These are phyloP conservation scores for Aspergillus neoniger DNA, from an alignment of 2,329 filamentous ascomycete species.

Conservation along the genomic window DNA sequence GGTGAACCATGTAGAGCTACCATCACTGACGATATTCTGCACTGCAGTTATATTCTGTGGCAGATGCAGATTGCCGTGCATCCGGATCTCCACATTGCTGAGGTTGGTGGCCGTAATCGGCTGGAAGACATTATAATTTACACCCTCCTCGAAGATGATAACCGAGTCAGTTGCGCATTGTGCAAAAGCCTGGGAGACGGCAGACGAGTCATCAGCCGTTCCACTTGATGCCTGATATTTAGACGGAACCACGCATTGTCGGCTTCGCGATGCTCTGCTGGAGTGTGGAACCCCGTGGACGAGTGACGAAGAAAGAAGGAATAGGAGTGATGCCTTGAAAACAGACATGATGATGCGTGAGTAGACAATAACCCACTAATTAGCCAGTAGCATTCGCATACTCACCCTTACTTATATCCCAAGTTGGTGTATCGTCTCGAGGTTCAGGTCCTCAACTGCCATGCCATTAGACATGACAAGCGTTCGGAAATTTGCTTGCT, in stretches of 20 bases:
- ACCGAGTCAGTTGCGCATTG: slow-evolving; percentile 35
- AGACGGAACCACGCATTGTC: slow-evolving; percentile 26
- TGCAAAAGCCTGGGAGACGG: slow-evolving; percentile 40
- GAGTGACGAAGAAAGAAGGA: not conserved
- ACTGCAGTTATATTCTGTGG: slow-evolving; percentile 43
- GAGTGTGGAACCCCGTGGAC: not conserved
- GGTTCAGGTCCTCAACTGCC: not conserved
- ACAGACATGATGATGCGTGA: not conserved
- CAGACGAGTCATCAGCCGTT: slow-evolving; percentile 43
- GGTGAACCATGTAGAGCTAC: slow-evolving; percentile 41
- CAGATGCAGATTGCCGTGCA: slow-evolving; percentile 49
- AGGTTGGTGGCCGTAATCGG: slow-evolving; percentile 45
- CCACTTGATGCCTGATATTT: slow-evolving; percentile 36
- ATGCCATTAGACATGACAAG: not conserved
- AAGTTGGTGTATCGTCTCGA: not conserved
- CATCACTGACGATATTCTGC: slow-evolving; percentile 38
- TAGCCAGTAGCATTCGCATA: not conserved
- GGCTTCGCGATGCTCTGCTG: not conserved
- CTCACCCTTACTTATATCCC: not conserved
- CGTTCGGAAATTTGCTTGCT: not conserved
- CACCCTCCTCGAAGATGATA: slow-evolving; percentile 44
- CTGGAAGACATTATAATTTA: slow-evolving; percentile 47
- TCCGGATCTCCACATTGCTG: slow-evolving; percentile 46
- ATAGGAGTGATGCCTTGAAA: not conserved
- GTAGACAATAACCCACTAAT: not conserved